These are phyloP conservation scores for Gastrolobium villosum DNA, from an alignment of 306 rosid genomes.

Conservation along the genomic window DNA sequence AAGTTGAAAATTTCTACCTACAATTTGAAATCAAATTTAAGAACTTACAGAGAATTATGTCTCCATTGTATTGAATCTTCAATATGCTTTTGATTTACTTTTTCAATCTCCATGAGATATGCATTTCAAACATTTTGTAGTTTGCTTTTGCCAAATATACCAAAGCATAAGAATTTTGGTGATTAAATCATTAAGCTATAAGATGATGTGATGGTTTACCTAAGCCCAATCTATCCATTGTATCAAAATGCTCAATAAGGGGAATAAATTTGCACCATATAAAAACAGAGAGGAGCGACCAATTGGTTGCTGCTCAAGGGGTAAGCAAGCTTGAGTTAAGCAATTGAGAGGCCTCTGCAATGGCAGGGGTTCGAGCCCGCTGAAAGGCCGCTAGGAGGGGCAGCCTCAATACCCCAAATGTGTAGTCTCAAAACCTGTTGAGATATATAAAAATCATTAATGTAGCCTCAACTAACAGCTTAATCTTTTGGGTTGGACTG, in stretches of 20 bases:
- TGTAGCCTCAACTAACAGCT: too few relatives aligned
- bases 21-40: slow-evolving; percentile 13
- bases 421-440: too few relatives aligned
- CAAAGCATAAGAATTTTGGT: not conserved
- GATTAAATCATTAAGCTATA: not conserved
- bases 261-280: too few relatives aligned
- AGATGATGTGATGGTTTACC: not conserved
- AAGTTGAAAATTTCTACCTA: slow-evolving; percentile 20
- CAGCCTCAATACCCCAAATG: too few relatives aligned
- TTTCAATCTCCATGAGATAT: not conserved
- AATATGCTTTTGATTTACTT: not conserved
- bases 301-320: not conserved
- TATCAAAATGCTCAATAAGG: slow-evolving; percentile 1
- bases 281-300: not conserved
- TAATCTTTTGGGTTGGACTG: too few relatives aligned
- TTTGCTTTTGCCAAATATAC: slow-evolving; percentile 11
- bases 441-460: too few relatives aligned
- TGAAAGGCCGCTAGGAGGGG: too few relatives aligned
- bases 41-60: slow-evolving; percentile 2
- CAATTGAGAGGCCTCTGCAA: not conserved
- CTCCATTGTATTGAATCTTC: not conserved
- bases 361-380: too few relatives aligned
- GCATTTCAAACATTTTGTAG: slow-evolving; percentile 16
- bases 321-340: not conserved
- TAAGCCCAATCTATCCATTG: not conserved